Base-by-base conservation (phyloP, 2,329 filamentous ascomycete species). In the Colletotrichum destructivum region DNA sequence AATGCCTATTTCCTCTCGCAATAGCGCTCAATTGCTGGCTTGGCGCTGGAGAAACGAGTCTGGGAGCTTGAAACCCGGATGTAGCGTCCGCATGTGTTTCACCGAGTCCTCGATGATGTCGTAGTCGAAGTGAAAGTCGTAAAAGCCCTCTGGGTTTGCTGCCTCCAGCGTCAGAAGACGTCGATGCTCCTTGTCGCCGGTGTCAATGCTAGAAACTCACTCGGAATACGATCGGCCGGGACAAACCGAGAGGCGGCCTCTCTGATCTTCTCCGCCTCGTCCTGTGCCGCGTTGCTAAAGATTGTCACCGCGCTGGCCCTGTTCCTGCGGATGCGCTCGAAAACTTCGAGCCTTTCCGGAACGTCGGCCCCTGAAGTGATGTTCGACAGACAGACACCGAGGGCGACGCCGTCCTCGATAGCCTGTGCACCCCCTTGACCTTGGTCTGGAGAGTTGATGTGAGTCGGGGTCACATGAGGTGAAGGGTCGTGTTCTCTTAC, bases 281-380 rank as follows among this genome's bases (percentile, higher is more conserved):
- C 81, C 44, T 79, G 77, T 1, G 81, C 82, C 1, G 80, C 80
- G 54, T 83, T 82, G 54, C 79, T 81, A 65, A 85, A 78, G 40
- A 84, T 77, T 54, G 84, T 82, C 26, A 84, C 79, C 2, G 76
- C 79, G 18, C 79, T 80, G 2, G 81, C 78, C 23, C 81, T 71
- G 56, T 78, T 78, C 16, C 76, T 70, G 0, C 79, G 76, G 9
- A 78, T 65, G 1, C 62, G 61, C 18, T 77, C 75, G 42, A 79
- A 81, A 4, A 79, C 46, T 13, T 70, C 52, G 3, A 81, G 65
- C 4, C 79, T 73, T n/a, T 69, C 57, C 11, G 73, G 65, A 11
- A 81, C 73, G 0, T 78, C 74, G 16, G 38, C 11, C 8, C 62
- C 21, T 5, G 71, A 68, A 66, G 57, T 60, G 2, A 75, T 73